phyloP scores from a whole-genome alignment of 78 protist species.

The Emiliania huxleyi region DNA sequence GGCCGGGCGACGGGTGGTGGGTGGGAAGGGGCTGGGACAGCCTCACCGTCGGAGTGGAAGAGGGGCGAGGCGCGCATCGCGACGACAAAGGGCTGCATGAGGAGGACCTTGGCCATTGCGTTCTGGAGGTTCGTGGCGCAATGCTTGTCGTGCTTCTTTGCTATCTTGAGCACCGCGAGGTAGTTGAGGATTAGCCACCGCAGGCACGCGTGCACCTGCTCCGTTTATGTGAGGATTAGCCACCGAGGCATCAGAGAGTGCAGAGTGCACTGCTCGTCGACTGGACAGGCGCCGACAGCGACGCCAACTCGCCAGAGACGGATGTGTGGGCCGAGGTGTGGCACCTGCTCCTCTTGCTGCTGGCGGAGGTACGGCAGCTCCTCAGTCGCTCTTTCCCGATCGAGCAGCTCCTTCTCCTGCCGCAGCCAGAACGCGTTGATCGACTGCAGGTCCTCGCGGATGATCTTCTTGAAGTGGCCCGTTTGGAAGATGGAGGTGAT shows the following conservation, averaged over 20 bases:
- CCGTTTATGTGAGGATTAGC: too few relatives aligned
- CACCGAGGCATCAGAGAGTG: too few relatives aligned
- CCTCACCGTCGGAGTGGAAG: not conserved
- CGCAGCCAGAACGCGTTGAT: not conserved
- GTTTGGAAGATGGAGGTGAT: not conserved
- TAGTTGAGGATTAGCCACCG: not conserved
- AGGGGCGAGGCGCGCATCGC: not conserved
- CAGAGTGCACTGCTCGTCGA: too few relatives aligned
- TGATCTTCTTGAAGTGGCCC: not conserved
- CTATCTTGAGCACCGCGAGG: slow-evolving; percentile 6
- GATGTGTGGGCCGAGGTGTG: too few relatives aligned
- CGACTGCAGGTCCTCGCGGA: not conserved
- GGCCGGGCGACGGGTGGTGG: too few relatives aligned
- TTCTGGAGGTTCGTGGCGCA: not conserved
- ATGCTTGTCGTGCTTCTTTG: slow-evolving; percentile 28
- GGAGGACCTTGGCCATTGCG: not conserved
- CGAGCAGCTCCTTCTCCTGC: not conserved
- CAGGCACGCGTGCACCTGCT: not conserved
- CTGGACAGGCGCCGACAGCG: too few relatives aligned
- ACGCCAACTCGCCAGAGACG: too few relatives aligned
- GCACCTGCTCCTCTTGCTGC: not conserved
- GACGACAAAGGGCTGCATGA: not conserved
- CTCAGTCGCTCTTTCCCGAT: not conserved
- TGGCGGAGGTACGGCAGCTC: not conserved
- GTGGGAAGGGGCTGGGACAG: too few relatives aligned